Base-by-base conservation (phyloP, 148 eudicot species). In the Arctostaphylos glauca region DNA sequence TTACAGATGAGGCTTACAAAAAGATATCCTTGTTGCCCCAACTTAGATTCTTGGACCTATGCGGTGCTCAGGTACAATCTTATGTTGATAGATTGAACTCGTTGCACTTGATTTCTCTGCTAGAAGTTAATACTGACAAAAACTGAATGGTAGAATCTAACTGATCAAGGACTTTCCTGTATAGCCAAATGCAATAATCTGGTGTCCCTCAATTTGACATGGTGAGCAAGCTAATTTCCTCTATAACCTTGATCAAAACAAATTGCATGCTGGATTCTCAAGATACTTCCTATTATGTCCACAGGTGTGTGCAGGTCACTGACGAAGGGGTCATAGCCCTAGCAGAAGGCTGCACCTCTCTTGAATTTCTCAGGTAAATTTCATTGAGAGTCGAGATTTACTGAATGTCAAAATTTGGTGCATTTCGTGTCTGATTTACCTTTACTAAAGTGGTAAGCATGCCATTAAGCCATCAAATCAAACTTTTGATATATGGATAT, bases 21-120 rank as follows among this genome's bases (percentile, higher is more conserved):
- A 88, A 87, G 38, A 89, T 93, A 55, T 88, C 94, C 44, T 88
- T 86, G 84, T 90, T 95, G 77, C 10, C 79, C 62, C 86, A 91
- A 71, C 98, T 96, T 80, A 89, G 79, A 85, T 91, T 91, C 87
- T 92, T 96, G 81, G 99, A 96, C 87, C 95, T 96, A 70, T 96
- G 99, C 81, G 99, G 99, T 87, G 98, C 99, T 78, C 99, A 96
- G 97, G 99, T 96, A 91, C 77, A 79, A 79, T 62, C 58, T 52
- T 64, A 49, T 74, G 13, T 46, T 80, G 9, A 21, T 46, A 8
- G 43, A 66, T 48, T 66, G n/a, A 53, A 47, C 58, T 59, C 73
- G 10, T 74, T 38, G 43, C 43, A n/a, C 54, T 73, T 47, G 52
- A 43, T 80, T 81, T 58, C 16, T 56, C 79, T 7, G 74, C 13